Percentiles rank a stretch among this genome's conserved stretches.
phyloP scores from a whole-genome alignment of 345 rosid species.

The Eucalyptus polyanthemos region DNA sequence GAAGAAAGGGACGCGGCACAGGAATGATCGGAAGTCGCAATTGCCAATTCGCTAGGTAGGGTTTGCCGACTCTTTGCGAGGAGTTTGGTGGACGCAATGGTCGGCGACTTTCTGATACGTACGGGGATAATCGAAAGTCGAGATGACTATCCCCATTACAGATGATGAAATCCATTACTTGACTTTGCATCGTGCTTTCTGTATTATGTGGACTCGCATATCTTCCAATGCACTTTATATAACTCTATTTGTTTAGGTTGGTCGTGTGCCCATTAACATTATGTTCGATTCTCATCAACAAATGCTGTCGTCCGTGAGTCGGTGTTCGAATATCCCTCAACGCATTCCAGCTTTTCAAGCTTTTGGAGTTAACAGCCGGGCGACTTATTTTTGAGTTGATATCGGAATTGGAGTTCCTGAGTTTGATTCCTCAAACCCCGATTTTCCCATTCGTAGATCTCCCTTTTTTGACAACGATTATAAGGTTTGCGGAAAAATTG shows the following conservation, averaged over 20 bases:
- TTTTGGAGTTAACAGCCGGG: background rate
- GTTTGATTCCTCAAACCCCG: background rate
- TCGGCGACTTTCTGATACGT: background rate
- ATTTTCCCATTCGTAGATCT: background rate
- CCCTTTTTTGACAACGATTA: fast-evolving
- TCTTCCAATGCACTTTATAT: background rate
- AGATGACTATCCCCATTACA: background rate
- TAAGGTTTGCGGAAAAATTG: background rate
- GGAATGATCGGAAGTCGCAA: background rate
- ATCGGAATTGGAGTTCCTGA: background rate
- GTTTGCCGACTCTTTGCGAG: background rate
- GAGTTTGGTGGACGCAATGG: background rate
- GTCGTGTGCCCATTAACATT: background rate
- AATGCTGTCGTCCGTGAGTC: background rate
- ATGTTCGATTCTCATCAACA: background rate
- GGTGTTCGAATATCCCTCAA: background rate
- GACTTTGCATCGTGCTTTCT: background rate
- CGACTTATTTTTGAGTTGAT: background rate
- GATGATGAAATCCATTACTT: background rate
- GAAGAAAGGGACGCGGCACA: background rate
- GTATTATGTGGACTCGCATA: background rate
- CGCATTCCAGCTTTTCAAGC: background rate
- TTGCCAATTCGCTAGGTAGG: background rate
- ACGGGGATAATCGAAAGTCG: background rate
- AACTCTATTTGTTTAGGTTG: background rate